These are phyloP conservation scores for Hibiscus trionum DNA, from an alignment of 345 rosid genomes.

Conservation along the genomic window DNA sequence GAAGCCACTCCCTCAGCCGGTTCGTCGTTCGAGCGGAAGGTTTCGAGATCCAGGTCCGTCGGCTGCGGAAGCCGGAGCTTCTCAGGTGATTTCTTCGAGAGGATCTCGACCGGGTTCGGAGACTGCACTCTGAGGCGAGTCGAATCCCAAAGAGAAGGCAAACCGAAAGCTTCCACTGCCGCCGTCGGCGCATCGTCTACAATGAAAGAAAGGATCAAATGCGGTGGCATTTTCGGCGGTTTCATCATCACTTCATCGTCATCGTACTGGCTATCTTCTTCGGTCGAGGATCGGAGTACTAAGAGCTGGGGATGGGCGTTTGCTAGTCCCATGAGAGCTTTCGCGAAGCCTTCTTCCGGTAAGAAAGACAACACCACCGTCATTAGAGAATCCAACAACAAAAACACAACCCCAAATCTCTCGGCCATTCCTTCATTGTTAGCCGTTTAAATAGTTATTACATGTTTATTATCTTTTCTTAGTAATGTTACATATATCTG, in stretches of 20 bases:
- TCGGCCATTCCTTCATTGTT: conserved; percentile 65
- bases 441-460: conserved; percentile 22
- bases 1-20: conserved; percentile 37
- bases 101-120: conserved; percentile 94
- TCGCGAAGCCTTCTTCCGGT: conserved; percentile 42
- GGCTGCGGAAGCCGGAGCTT: conserved; percentile 99
- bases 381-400: conserved; percentile 34
- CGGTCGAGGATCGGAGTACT: conserved; percentile 38
- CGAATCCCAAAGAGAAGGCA: conserved; percentile 96
- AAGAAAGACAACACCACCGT: conserved; percentile 23
- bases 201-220: conserved; percentile 71
- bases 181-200: conserved; percentile 18
- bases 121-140: conserved; percentile 92
- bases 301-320: conserved; percentile 91
- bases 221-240: conserved; percentile 97
- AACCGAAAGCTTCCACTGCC: conserved; percentile 17
- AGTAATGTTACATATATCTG: not conserved
- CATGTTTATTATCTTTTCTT: not conserved
- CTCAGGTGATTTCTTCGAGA: conserved; percentile 93
- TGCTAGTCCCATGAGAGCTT: conserved; percentile 93
- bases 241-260: conserved; percentile 74
- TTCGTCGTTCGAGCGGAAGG: conserved; percentile 75
- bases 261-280: conserved; percentile 58
- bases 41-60: conserved; percentile 95
- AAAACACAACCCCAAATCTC: conserved; percentile 40